phyloP scores from a whole-genome alignment of 2,329 filamentous ascomycete genomes.

The Aspergillus sp. region DNA sequence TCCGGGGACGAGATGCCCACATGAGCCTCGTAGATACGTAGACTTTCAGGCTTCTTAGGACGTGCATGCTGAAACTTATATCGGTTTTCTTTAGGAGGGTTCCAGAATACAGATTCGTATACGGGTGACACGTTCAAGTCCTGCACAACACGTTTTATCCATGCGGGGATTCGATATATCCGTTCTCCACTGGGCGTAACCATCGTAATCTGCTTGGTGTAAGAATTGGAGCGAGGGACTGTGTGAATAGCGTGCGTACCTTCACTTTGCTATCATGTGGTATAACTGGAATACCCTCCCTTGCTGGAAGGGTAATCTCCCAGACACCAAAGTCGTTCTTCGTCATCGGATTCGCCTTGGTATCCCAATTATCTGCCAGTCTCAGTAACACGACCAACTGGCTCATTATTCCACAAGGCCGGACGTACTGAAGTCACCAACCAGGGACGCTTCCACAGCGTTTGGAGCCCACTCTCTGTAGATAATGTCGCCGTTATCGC shows the following conservation, averaged over 20 bases:
- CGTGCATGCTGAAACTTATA: conserved; percentile 83
- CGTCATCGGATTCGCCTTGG: conserved; percentile 79
- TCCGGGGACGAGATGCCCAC: conserved; percentile 96
- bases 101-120: conserved; percentile 97
- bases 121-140: conserved; percentile 84
- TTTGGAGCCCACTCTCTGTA: conserved; percentile 98
- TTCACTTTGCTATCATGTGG: conserved; percentile 95
- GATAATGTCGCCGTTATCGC: conserved; percentile 76
- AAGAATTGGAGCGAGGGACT: not conserved
- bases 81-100: conserved; percentile 72
- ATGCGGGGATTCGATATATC: conserved; percentile 86
- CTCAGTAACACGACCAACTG: conserved; percentile 25
- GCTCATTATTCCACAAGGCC: not conserved
- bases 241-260: conserved; percentile 52
- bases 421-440: conserved; percentile 86
- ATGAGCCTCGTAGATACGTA: conserved; percentile 97
- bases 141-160: conserved; percentile 97
- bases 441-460: conserved; percentile 77
- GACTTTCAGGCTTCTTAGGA: conserved; percentile 79
- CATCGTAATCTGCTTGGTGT: conserved; percentile 68
- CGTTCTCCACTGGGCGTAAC: conserved; percentile 75
- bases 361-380: conserved; percentile 76
- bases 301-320: conserved; percentile 73
- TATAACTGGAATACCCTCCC: conserved; percentile 74
- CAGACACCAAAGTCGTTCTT: conserved; percentile 84